Evolutionary conservation across 768 basidiomycete species (phyloP).

Genomic region (Lepiota subincarnata): DNA sequence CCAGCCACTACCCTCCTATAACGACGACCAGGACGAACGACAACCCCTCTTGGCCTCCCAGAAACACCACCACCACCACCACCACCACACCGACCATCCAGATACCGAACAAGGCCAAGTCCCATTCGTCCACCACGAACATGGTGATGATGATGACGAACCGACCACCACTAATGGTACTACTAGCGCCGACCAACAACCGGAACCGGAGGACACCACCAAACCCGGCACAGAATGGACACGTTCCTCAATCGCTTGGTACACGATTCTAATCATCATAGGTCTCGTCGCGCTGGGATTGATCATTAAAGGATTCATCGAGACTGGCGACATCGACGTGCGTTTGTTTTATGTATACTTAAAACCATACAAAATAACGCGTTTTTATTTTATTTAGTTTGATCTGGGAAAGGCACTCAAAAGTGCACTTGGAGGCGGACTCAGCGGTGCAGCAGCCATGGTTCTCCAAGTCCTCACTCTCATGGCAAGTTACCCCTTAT

Average conservation of each 20-base stretch:
- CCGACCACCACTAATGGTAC: no score
- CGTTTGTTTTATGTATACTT: conserved; percentile 22
- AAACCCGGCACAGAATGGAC: conserved; percentile 4
- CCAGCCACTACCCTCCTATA: background rate
- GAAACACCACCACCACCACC: no score
- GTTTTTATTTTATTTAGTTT: no score
- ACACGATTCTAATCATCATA: conserved; percentile 29
- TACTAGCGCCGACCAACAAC: no score
- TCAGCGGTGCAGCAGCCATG: conserved; percentile 94
- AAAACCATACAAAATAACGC: background rate
- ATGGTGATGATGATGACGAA: no score
- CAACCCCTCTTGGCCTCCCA: conserved; percentile 19
- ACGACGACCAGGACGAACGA: conserved; percentile 16
- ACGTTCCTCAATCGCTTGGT: conserved; percentile 11
- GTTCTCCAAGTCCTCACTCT: conserved; percentile 86
- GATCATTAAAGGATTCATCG: conserved; percentile 69
- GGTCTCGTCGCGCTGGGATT: conserved; percentile 39
- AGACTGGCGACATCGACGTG: conserved; percentile 65
- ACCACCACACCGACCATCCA: no score
- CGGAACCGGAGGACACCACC: background rate
- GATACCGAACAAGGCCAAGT: background rate
- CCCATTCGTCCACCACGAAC: background rate
- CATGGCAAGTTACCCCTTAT: conserved; percentile 45
- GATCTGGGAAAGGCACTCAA: conserved; percentile 74
- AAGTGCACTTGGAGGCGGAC: conserved; percentile 83